Conservation (phyloP, 2,329 filamentous ascomycete genomes). For the Neofusicoccum ribis region DNA sequence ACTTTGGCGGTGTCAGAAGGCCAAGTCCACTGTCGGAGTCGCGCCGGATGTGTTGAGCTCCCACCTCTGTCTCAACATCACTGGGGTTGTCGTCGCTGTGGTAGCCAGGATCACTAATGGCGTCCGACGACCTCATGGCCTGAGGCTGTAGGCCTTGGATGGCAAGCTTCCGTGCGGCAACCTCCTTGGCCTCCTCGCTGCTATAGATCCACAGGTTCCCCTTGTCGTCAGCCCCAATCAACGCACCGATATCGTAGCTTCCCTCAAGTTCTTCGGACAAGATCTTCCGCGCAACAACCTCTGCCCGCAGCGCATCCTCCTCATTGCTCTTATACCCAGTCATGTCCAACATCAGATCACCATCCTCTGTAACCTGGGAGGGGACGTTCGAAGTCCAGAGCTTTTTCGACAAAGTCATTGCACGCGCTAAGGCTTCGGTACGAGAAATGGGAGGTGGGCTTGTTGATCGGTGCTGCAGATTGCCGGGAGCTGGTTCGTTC, state of each 20-base stretch:
- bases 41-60: constrained; percentile 59
- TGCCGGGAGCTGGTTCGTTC: constrained; percentile 30
- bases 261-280: constrained; percentile 90
- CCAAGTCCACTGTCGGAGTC: constrained; percentile 72
- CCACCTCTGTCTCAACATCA: constrained; percentile 54
- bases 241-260: constrained; percentile 91
- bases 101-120: constrained; percentile 89
- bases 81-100: constrained; percentile 79
- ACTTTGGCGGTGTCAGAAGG: constrained; percentile 60
- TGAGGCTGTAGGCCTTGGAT: constrained; percentile 54
- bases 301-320: constrained; percentile 85
- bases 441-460: constrained; percentile 74
- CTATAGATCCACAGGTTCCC: constrained; percentile 99
- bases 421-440: constrained; percentile 77
- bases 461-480: constrained; percentile 55
- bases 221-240: constrained; percentile 92
- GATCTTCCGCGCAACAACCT: constrained; percentile 90
- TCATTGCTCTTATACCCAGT: constrained; percentile 87
- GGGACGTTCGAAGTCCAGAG: constrained; percentile 89
- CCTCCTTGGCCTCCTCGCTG: constrained; percentile 92
- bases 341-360: constrained; percentile 98
- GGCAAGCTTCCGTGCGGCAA: constrained; percentile 67
- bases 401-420: constrained; percentile 81
- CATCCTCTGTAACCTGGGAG: constrained; percentile 85
- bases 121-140: constrained; percentile 67